Evolutionary conservation across 495 filamentous ascomycete genomes (phyloP).

Genomic region (Echria macrotheca): DNA sequence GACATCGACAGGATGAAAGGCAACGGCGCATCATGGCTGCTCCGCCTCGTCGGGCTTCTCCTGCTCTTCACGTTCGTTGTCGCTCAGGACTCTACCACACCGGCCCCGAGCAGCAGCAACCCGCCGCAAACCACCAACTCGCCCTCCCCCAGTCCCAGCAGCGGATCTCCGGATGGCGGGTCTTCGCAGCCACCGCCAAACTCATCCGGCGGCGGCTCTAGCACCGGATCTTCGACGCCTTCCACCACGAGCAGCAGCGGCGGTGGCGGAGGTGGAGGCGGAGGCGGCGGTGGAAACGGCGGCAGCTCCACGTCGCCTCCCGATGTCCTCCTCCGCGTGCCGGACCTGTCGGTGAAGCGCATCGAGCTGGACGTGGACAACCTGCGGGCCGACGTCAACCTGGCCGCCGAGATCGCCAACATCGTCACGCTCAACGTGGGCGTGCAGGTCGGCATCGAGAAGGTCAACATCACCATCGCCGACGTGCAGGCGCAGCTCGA

Average conservation of each 20-base stretch:
- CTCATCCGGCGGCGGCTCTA: neutral
- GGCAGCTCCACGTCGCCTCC: conserved; percentile 24
- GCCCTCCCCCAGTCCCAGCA: conserved; percentile 7
- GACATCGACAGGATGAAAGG: conserved; percentile 24
- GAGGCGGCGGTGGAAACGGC: conserved; percentile 10
- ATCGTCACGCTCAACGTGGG: conserved; percentile 53
- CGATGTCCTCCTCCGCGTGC: conserved; percentile 51
- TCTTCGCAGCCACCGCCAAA: too few relatives aligned
- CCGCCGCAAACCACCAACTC: conserved; percentile 6
- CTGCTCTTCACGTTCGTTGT: conserved; percentile 10
- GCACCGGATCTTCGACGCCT: conserved; percentile 1
- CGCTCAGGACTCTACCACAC: conserved; percentile 23
- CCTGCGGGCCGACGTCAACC: conserved; percentile 49
- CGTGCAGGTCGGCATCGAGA: conserved; percentile 44
- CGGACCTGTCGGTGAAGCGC: conserved; percentile 46
- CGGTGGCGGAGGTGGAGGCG: conserved; percentile 5
- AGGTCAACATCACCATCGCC: conserved; percentile 55
- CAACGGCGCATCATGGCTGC: conserved; percentile 12
- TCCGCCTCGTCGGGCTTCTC: conserved; percentile 21
- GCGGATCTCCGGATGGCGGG: neutral
- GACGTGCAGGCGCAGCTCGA: conserved; percentile 52
- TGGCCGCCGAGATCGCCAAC: conserved; percentile 50
- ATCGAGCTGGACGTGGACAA: conserved; percentile 54
- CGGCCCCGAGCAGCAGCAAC: neutral
- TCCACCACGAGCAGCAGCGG: conserved; percentile 5